These are phyloP conservation scores for Dactylella cylindrospora DNA, from an alignment of 2,329 filamentous ascomycete species.

Conservation along the genomic window DNA sequence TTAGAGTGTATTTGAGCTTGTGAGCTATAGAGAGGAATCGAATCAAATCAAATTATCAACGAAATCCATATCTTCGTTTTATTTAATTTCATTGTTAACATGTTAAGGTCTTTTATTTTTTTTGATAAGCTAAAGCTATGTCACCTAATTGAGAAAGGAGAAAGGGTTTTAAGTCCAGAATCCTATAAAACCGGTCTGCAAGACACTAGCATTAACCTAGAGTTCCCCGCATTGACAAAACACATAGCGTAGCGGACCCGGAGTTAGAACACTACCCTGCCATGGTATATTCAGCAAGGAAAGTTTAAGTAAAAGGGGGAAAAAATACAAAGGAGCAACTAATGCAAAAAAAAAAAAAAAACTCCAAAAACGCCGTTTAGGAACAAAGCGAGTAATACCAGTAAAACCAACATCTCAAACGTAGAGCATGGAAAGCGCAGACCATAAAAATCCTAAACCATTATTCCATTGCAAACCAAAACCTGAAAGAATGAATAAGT, in stretches of 20 bases:
- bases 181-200: neutral
- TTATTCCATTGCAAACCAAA: neutral
- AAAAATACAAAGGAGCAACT: neutral
- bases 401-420: constrained; percentile 1
- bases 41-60: neutral
- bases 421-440: neutral
- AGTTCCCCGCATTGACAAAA: too few species aligned
- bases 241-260: too few species aligned
- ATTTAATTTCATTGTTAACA: neutral
- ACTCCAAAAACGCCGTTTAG: too few species aligned
- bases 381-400: neutral
- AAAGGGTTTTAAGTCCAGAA: neutral
- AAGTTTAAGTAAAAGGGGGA: neutral
- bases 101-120: neutral
- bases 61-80: neutral
- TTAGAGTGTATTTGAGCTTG: neutral
- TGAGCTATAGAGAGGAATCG: neutral
- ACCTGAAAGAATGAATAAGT: neutral
- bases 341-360: neutral
- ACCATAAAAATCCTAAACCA: neutral
- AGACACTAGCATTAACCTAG: neutral
- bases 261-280: too few species aligned
- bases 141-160: neutral
- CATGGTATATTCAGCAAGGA: too few species aligned
- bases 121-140: neutral